phyloP scores from a whole-genome alignment of 257 asterid species.

The Primulina tabacum region DNA sequence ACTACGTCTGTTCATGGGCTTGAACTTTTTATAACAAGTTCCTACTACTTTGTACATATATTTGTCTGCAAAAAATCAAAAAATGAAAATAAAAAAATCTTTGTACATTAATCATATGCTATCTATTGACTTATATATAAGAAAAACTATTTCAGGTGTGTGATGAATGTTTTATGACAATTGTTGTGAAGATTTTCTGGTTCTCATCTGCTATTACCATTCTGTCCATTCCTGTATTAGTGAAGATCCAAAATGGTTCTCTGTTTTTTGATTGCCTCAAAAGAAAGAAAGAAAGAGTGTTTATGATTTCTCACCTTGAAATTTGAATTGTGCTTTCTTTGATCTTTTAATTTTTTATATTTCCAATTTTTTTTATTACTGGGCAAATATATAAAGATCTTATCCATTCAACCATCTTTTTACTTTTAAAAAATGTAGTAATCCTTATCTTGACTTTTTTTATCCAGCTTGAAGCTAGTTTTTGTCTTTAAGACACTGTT shows the following conservation, averaged over 20 bases:
- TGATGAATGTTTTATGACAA: no score
- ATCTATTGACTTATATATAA: no score
- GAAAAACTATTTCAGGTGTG: no score
- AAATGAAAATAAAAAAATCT: no score
- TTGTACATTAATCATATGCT: no score
- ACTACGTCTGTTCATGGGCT: slow-evolving; percentile 14
- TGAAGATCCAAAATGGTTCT: no score
- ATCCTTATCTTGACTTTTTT: background rate
- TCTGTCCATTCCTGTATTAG: no score
- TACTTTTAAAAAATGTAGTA: background rate
- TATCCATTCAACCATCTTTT: background rate
- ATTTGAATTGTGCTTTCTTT: background rate
- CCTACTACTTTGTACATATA: slow-evolving; percentile 9
- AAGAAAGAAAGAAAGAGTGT: no score
- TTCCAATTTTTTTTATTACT: background rate
- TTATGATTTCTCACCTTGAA: background rate
- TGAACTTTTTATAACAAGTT: slow-evolving; percentile 25
- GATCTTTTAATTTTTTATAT: no score
- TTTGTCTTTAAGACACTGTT: background rate
- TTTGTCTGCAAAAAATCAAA: background rate
- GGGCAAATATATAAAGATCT: background rate
- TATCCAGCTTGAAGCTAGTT: background rate
- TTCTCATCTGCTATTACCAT: no score
- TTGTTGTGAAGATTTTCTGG: no score
- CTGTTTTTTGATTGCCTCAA: no score